Conservation (phyloP, 2,329 filamentous ascomycete species). For the Colletotrichum echinochloae region DNA sequence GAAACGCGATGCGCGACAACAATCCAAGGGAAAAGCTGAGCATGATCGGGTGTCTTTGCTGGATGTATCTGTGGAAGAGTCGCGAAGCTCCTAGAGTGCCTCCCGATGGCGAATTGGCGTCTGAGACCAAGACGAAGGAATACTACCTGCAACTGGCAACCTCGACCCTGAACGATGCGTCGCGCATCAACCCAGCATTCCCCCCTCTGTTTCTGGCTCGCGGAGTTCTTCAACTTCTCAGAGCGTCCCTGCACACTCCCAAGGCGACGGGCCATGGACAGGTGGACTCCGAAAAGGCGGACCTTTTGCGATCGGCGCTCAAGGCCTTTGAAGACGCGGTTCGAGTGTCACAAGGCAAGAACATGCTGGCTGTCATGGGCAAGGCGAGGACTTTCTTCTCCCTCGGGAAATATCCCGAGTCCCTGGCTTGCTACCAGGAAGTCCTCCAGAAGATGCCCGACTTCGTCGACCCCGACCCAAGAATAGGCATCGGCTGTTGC, state of each 20-base stretch:
- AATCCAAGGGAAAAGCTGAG: conserved; percentile 86
- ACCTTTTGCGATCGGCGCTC: conserved; percentile 84
- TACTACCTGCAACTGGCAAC: conserved; percentile 93
- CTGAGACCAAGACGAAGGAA: conserved; percentile 90
- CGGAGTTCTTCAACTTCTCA: conserved; percentile 88
- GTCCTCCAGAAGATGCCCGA: conserved; percentile 88
- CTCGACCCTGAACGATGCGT: conserved; percentile 92
- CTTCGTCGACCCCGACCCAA: conserved; percentile 90
- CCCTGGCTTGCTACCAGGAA: conserved; percentile 87
- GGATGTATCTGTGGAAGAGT: conserved; percentile 92
- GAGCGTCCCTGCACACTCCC: conserved; percentile 84
- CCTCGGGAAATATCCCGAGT: conserved; percentile 85
- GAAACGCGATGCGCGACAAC: conserved; percentile 76
- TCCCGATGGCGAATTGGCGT: conserved; percentile 71
- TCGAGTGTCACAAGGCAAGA: conserved; percentile 84
- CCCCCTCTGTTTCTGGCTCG: conserved; percentile 91
- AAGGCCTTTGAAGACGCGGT: conserved; percentile 97
- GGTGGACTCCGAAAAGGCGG: conserved; percentile 78
- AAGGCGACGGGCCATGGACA: conserved; percentile 74
- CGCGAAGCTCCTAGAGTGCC: conserved; percentile 77
- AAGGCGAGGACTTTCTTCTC: conserved; percentile 90
- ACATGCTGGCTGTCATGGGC: conserved; percentile 92
- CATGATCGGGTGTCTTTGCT: conserved; percentile 86
- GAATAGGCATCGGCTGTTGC: conserved; percentile 96
- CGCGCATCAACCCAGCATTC: conserved; percentile 90